Conservation (phyloP, 257 asterid genomes). For the Solanum corneliomulleri region DNA sequence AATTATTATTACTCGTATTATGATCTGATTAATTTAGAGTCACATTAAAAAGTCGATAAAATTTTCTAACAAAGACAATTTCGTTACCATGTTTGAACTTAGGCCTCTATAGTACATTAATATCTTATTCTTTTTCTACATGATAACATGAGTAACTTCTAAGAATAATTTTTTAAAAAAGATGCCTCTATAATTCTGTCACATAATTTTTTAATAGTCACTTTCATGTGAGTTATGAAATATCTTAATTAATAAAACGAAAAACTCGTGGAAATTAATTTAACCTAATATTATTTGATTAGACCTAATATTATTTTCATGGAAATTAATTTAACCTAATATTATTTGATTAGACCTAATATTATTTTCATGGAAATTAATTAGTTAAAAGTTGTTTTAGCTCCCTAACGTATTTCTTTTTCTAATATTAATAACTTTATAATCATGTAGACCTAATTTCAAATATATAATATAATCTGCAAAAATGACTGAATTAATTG, state of each 20-base stretch:
- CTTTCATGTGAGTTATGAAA: not conserved
- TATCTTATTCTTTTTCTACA: not conserved
- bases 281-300: not conserved
- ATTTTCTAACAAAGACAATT: too few species aligned
- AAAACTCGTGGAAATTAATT: not conserved
- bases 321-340: not conserved
- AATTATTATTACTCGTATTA: not conserved
- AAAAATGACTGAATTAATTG: too few species aligned
- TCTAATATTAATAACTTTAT: not conserved
- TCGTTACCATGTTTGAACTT: not conserved
- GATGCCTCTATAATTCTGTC: not conserved
- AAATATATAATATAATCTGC: not conserved
- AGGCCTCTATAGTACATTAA: not conserved
- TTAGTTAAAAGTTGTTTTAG: not conserved
- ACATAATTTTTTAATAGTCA: not conserved
- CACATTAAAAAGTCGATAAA: not conserved
- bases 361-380: not conserved
- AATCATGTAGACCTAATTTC: not conserved
- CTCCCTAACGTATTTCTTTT: not conserved
- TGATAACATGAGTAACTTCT: not conserved
- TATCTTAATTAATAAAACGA: not conserved
- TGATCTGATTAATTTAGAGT: not conserved
- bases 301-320: not conserved
- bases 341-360: not conserved
- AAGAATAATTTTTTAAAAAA: too few species aligned